A percentile compares a stretch with the other conserved stretches of the same genome.
Conservation (phyloP, 257 asterid genomes). For the Pogostemon cablin region DNA sequence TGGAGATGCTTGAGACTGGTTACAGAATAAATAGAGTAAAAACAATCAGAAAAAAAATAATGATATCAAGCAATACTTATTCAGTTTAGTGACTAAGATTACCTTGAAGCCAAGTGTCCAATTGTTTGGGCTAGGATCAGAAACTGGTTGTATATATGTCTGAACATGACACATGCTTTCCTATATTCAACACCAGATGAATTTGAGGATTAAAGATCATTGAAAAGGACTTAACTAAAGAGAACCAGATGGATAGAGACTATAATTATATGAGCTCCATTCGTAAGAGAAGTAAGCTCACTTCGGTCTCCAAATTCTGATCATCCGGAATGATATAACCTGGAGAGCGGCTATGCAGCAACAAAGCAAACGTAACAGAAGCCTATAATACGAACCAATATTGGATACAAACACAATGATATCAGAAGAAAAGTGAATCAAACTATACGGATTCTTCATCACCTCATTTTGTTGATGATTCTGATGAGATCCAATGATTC, state of each 20-base stretch:
- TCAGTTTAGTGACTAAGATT: neutral
- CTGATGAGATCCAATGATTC: conserved; percentile 48
- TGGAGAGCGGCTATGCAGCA: conserved; percentile 42
- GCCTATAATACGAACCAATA: conserved; percentile 40
- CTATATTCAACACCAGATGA: conserved; percentile 18
- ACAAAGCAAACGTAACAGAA: conserved; percentile 51
- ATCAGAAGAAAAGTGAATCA: neutral
- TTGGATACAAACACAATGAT: neutral
- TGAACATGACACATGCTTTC: conserved; percentile 20
- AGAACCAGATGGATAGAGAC: too few species aligned
- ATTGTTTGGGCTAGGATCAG: conserved; percentile 18
- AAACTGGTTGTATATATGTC: conserved; percentile 23
- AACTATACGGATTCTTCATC: neutral
- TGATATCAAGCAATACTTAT: neutral
- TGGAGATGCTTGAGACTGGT: conserved; percentile 45
- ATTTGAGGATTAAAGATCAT: neutral
- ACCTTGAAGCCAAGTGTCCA: conserved; percentile 52
- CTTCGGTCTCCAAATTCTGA: conserved; percentile 26
- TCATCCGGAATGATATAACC: conserved; percentile 7
- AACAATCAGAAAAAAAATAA: neutral
- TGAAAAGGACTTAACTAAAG: too few species aligned
- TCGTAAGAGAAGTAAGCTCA: conserved; percentile 3
- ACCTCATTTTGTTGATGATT: conserved; percentile 58
- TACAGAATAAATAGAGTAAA: neutral
- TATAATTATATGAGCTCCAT: neutral